phyloP scores from a whole-genome alignment of 306 rosid genomes.

The Dryas alaskensis region DNA sequence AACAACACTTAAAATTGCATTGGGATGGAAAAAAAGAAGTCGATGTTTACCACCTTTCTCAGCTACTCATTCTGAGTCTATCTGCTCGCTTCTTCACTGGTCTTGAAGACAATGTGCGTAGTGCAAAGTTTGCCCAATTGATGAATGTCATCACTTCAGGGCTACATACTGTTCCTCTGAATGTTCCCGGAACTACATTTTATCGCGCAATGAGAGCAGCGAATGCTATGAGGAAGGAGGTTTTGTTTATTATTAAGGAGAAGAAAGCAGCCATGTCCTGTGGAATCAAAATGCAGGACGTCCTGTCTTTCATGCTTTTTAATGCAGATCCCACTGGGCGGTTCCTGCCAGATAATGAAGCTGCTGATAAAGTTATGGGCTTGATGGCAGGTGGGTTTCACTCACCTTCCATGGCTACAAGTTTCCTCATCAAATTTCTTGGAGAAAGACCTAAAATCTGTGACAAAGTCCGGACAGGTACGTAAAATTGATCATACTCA shows the following conservation, averaged over 20 bases:
- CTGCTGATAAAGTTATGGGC: conserved; percentile 7
- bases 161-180: conserved; percentile 2
- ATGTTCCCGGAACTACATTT: conserved; percentile 6
- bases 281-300: background rate
- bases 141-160: background rate
- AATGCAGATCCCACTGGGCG: background rate
- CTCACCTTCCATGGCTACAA: conserved; percentile 10
- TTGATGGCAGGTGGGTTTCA: conserved; percentile 1
- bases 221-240: background rate
- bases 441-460: conserved; percentile 42
- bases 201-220: conserved; percentile 7
- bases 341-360: conserved; percentile 1
- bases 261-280: background rate
- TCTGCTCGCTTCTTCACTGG: conserved; percentile 5
- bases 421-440: conserved; percentile 38
- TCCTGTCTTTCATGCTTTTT: conserved; percentile 8
- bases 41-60: background rate
- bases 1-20: background rate
- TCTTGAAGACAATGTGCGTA: background rate
- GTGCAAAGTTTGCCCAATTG: background rate
- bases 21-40: conserved; percentile 7
- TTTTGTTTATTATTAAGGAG: conserved; percentile 11
- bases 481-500: background rate
- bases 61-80: conserved; percentile 1
- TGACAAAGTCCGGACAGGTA: conserved; percentile 43